Conservation (phyloP, 2,329 filamentous ascomycete species). For the Trichoderma sp. region DNA sequence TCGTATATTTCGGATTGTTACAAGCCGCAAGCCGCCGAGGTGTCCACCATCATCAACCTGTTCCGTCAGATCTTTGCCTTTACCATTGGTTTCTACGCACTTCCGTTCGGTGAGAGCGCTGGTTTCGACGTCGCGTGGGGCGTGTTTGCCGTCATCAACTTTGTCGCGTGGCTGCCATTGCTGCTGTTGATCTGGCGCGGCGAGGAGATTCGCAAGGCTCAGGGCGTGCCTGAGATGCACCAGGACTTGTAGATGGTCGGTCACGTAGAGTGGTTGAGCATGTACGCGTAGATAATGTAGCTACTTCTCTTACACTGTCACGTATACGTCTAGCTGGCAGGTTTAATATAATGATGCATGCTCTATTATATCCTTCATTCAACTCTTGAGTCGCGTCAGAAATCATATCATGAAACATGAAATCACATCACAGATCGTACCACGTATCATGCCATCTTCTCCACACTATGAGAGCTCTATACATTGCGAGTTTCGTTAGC, state of each 20-base stretch:
- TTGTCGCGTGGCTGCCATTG: neutral
- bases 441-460: neutral
- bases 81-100: slow-evolving; percentile 10
- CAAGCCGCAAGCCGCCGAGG: slow-evolving; percentile 15
- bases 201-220: neutral
- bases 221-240: slow-evolving; percentile 12
- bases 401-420: neutral
- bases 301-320: neutral
- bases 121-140: slow-evolving; percentile 9
- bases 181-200: neutral
- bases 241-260: neutral
- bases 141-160: slow-evolving; percentile 8
- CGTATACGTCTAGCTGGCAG: neutral
- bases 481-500: neutral
- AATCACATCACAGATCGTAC: neutral
- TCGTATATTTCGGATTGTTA: slow-evolving; percentile 15
- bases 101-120: slow-evolving; percentile 3
- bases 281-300: neutral
- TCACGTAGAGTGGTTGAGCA: neutral
- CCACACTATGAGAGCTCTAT: neutral
- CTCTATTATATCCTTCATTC: neutral
- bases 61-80: slow-evolving; percentile 15
- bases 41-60: slow-evolving; percentile 9
- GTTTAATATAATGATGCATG: neutral
- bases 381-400: neutral